Conservation (phyloP, 768 basidiomycete genomes). For the Fomitopsis serialis region DNA sequence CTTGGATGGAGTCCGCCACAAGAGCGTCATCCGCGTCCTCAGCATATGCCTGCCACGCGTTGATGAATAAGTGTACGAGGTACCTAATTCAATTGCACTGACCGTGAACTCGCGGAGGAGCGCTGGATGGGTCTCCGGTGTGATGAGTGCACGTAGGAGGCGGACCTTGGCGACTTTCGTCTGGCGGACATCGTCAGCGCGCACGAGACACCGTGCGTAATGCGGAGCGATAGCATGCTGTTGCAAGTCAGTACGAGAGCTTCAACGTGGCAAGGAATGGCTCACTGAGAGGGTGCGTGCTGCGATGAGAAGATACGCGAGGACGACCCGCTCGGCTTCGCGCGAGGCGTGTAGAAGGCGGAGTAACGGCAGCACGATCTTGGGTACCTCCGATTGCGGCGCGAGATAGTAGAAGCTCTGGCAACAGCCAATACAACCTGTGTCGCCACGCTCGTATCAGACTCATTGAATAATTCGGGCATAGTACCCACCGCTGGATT, state of each 20-base stretch:
- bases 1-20: slow-evolving; percentile 67
- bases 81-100: slow-evolving; percentile 22
- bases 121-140: slow-evolving; percentile 57
- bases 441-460: background rate
- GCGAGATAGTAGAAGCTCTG: slow-evolving; percentile 73
- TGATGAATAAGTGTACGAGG: background rate
- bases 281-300: slow-evolving; percentile 63
- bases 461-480: background rate
- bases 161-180: slow-evolving; percentile 75
- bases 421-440: slow-evolving; percentile 80
- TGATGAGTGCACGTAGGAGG: slow-evolving; percentile 63
- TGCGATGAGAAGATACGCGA: slow-evolving; percentile 68
- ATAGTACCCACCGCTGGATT: slow-evolving; percentile 80
- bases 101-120: slow-evolving; percentile 86
- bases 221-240: slow-evolving; percentile 62
- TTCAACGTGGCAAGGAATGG: slow-evolving; percentile 2
- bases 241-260: background rate
- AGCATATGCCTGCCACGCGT: slow-evolving; percentile 58
- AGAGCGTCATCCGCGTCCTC: slow-evolving; percentile 73
- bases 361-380: slow-evolving; percentile 68
- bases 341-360: slow-evolving; percentile 61
- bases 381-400: slow-evolving; percentile 46
- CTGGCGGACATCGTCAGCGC: slow-evolving; percentile 56
- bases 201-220: slow-evolving; percentile 64
- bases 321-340: slow-evolving; percentile 72